Conservation (phyloP, 768 basidiomycete species). For the Suillus clintonianus region DNA sequence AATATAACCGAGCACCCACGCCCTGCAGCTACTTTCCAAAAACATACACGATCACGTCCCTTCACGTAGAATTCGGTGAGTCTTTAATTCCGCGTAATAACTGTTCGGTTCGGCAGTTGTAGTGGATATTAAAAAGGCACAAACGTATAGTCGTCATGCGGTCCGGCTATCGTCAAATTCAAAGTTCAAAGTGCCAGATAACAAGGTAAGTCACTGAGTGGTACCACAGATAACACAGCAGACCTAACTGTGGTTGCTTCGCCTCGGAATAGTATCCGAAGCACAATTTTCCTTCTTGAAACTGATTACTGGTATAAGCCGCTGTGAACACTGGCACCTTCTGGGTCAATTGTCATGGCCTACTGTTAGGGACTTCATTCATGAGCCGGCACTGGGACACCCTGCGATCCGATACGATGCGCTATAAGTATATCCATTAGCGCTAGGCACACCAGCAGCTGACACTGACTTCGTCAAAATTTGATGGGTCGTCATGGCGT, state of each 20-base stretch:
- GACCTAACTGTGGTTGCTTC: background rate
- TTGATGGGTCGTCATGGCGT: too few relatives aligned
- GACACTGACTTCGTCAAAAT: background rate
- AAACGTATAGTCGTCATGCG: background rate
- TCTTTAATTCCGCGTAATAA: background rate
- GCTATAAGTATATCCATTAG: too few relatives aligned
- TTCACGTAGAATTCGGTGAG: background rate
- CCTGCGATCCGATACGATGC: too few relatives aligned
- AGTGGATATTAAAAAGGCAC: constrained; percentile 7
- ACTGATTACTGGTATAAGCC: too few relatives aligned
- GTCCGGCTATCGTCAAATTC: background rate
- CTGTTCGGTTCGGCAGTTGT: constrained; percentile 3
- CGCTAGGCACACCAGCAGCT: too few relatives aligned
- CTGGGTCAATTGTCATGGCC: background rate
- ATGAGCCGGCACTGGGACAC: too few relatives aligned
- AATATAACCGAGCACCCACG: background rate
- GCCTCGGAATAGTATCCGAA: background rate
- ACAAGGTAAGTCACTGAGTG: too few relatives aligned
- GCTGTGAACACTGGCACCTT: too few relatives aligned
- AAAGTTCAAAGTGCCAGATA: background rate
- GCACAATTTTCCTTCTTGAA: too few relatives aligned
- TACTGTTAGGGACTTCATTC: too few relatives aligned
- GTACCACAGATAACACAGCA: too few relatives aligned
- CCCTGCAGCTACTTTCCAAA: background rate
- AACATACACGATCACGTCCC: background rate